A percentile compares a stretch with the other conserved stretches of the same genome.
These are phyloP conservation scores for Pachyrhizus erosus DNA, from an alignment of 306 rosid species.

Conservation along the genomic window DNA sequence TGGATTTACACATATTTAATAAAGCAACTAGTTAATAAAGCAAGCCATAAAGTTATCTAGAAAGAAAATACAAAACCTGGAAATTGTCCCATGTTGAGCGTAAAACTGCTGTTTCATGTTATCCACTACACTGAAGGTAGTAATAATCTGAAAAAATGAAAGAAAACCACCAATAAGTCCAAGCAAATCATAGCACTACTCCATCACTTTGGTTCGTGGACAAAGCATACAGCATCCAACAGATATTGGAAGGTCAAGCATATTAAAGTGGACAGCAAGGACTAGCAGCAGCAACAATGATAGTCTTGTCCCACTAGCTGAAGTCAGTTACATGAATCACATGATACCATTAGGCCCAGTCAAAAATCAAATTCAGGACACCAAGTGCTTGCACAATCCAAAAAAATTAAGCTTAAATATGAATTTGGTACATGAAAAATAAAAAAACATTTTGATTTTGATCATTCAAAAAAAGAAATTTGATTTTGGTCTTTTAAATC, in stretches of 20 bases:
- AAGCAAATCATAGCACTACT: conserved; percentile 5
- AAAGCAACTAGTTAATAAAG: conserved; percentile 20
- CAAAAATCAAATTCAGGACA: not conserved
- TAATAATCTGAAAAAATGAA: conserved; percentile 73
- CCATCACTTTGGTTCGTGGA: conserved; percentile 11
- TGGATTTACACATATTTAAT: not conserved
- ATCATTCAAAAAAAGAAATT: too few species aligned
- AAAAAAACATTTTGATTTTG: too few species aligned
- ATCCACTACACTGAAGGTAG: conserved; percentile 97
- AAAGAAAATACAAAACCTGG: conserved; percentile 61
- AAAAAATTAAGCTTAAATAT: too few species aligned
- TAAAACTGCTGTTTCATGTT: conserved; percentile 90
- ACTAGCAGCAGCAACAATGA: not conserved
- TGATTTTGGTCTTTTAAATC: too few species aligned
- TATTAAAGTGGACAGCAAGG: not conserved
- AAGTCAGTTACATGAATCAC: not conserved
- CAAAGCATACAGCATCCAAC: conserved; percentile 25
- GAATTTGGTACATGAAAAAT: too few species aligned
- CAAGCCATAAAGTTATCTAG: conserved; percentile 9
- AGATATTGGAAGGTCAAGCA: conserved; percentile 20
- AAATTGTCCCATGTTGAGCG: conserved; percentile 64
- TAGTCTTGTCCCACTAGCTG: not conserved
- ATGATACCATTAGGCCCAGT: not conserved
- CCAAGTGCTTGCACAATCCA: not conserved
- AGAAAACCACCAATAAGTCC: conserved; percentile 24